Evolutionary conservation across 305 asterid genomes (phyloP).

Genomic region (Rubia tinctorum): DNA sequence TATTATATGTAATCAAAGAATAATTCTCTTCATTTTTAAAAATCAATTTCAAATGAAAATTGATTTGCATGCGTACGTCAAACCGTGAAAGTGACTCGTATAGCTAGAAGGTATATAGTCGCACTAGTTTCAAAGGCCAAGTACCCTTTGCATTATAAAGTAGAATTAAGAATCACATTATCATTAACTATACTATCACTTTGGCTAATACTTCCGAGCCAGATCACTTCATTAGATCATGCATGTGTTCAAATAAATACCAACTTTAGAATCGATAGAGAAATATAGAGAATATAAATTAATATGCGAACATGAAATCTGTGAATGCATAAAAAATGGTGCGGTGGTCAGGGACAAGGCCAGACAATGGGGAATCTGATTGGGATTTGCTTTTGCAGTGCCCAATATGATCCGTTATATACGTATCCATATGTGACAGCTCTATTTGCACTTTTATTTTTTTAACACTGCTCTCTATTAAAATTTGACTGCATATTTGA

Average conservation of each 20-base stretch:
- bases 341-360: background rate
- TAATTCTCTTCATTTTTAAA: too few relatives aligned
- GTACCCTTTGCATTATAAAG: background rate
- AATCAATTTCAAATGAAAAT: too few relatives aligned
- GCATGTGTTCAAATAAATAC: background rate
- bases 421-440: too few relatives aligned
- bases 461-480: too few relatives aligned
- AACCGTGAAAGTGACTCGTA: background rate
- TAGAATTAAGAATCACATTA: background rate
- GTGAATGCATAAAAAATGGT: background rate
- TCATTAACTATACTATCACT: background rate
- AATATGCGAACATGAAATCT: background rate
- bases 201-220: background rate
- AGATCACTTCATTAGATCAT: background rate
- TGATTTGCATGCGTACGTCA: too few relatives aligned
- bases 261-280: background rate
- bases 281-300: too few relatives aligned
- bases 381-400: slow-evolving; percentile 19
- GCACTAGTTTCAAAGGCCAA: background rate
- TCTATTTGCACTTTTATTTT: too few relatives aligned
- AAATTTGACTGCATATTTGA: too few relatives aligned
- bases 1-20: too few relatives aligned
- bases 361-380: slow-evolving; percentile 15
- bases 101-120: background rate
- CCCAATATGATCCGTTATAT: slow-evolving; percentile 15